Conservation (phyloP, 2,329 filamentous ascomycete species). For the Chrysosporium keratinophilum region DNA sequence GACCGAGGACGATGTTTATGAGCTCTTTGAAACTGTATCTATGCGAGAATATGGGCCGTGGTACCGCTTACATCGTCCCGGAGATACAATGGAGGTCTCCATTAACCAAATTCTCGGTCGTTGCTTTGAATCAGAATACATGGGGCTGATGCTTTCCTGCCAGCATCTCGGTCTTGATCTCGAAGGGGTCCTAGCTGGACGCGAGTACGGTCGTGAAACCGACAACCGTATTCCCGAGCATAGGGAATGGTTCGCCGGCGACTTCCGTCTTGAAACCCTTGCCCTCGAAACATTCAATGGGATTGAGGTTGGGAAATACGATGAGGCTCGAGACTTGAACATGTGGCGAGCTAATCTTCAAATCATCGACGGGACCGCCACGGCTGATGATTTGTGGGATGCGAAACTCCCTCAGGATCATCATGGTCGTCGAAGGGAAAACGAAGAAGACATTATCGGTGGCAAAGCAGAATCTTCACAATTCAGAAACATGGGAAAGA, state of each 20-base stretch:
- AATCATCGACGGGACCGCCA: slow-evolving; percentile 32
- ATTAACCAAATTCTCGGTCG: slow-evolving; percentile 46
- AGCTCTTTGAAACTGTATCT: slow-evolving; percentile 30
- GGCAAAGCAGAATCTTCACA: slow-evolving; percentile 11
- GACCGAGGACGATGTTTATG: slow-evolving; percentile 25
- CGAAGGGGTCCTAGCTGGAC: slow-evolving; percentile 36
- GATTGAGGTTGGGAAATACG: slow-evolving; percentile 40
- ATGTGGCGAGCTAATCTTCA: slow-evolving; percentile 40
- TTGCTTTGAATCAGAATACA: slow-evolving; percentile 43
- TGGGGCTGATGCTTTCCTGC: slow-evolving; percentile 37
- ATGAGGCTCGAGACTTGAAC: slow-evolving; percentile 37
- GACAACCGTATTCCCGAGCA: slow-evolving; percentile 41
- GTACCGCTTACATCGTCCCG: slow-evolving; percentile 40
- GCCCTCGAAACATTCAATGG: slow-evolving; percentile 47
- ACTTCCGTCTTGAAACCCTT: slow-evolving; percentile 46
- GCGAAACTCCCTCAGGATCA: slow-evolving; percentile 24
- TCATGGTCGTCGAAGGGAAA: slow-evolving; percentile 21
- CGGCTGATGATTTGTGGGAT: slow-evolving; percentile 20
- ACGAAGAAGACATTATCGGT: slow-evolving; percentile 16
- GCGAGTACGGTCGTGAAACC: slow-evolving; percentile 37
- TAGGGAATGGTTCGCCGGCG: slow-evolving; percentile 48
- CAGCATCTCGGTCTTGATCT: slow-evolving; percentile 38
- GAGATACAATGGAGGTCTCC: slow-evolving; percentile 38
- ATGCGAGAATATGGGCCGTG: slow-evolving; percentile 42
- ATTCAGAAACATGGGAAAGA: slow-evolving; percentile 29